phyloP scores from a whole-genome alignment of 1,284 basidiomycete species.

The Meripilus lineatus region DNA sequence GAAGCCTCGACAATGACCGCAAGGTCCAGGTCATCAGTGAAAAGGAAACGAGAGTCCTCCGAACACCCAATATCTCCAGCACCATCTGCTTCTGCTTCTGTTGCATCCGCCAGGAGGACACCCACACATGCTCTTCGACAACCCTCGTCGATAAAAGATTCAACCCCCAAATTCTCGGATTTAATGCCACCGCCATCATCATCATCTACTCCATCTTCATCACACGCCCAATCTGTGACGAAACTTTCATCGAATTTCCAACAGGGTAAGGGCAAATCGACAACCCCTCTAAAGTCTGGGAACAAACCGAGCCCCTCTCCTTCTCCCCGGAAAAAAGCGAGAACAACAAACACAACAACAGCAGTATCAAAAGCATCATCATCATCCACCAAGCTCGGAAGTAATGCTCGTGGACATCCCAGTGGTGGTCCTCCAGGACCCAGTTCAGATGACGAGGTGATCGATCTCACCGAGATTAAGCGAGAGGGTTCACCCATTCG shows the following conservation, averaged over 20 bases:
- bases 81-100: background rate
- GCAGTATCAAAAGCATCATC: background rate
- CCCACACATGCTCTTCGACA: background rate
- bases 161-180: no score
- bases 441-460: background rate
- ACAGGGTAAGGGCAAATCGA: background rate
- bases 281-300: background rate
- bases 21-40: background rate
- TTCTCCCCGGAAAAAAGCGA: background rate
- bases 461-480: constrained; percentile 5
- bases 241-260: no score
- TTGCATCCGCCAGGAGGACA: background rate
- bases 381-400: background rate
- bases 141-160: no score
- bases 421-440: no score
- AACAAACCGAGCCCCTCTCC: background rate
- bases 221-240: no score
- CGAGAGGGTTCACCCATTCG: background rate
- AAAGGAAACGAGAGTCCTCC: background rate
- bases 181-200: no score
- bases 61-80: background rate
- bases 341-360: background rate
- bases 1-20: background rate
- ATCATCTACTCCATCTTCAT: no score
- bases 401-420: no score